Base-by-base conservation (phyloP, 2,329 filamentous ascomycete genomes). In the Fusarium xylarioides region DNA sequence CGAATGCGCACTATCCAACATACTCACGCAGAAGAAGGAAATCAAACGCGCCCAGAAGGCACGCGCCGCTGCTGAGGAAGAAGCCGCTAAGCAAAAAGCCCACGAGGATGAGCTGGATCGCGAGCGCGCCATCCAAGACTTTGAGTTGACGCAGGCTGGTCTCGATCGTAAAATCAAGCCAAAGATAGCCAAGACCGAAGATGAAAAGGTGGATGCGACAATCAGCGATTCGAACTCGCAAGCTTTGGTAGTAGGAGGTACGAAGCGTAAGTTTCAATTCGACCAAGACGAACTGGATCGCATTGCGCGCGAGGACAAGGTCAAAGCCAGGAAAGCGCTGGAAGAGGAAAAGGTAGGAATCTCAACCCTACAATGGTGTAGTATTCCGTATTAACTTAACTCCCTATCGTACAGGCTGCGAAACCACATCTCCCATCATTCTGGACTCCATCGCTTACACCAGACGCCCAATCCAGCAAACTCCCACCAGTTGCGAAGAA, bases 1-100 rank as follows among this genome's bases (percentile, higher is more conserved):
- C 76, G 96, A 98, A 84, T 99, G 95, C 84, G 95, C 95, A 14
- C 89, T 98, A 59, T 91, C 87, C 75, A 97, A 98, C 78, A 91
- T 99, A n/a, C 87, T 98, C 2, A 89, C 94, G 2, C 95, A 99
- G 82, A 92, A 94, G 76, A 93, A 95, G 83, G 96, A 98, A 80
- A 95, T 97, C 73, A 96, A 95, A 80, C 90, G 96, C 0, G 80
- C 93, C 5, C 93, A 94, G 68, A 92, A 90, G 75, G 87, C 89
- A 28, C 86, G 89, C 26, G 90, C 91, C 73, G 84, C 87, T 35
- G 88, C 90, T 34, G 85, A 87, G 69, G 86, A 88, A 61, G 92
- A 95, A 32, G 85, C 87, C 11, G 86, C 87, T 9, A 91, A 93
- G 68, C 87, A 88, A 7, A 86, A 86, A 60, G 86, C 85, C 10